These are phyloP conservation scores for Eimeria acervulina DNA, from an alignment of 169 alveolate genomes.

Conservation along the genomic window DNA sequence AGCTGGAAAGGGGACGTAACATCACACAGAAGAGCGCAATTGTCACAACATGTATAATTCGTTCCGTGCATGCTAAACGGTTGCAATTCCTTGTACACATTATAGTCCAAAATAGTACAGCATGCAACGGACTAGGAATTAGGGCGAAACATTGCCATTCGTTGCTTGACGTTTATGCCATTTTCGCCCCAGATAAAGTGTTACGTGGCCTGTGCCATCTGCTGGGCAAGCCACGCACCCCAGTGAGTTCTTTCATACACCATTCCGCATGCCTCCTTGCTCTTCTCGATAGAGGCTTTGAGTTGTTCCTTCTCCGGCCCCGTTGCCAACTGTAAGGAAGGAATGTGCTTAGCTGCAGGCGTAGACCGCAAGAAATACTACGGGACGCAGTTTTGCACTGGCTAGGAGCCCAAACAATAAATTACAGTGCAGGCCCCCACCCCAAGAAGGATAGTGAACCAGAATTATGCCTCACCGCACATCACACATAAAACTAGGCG, in stretches of 20 bases:
- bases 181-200: neutral
- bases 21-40: neutral
- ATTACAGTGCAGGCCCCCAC: neutral
- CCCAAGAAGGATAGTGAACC: neutral
- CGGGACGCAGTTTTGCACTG: neutral
- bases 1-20: neutral
- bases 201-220: neutral
- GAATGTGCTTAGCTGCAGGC: conserved; percentile 66
- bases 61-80: neutral
- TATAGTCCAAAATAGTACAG: no score
- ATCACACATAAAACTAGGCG: conserved; percentile 42
- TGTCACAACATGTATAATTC: neutral
- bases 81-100: neutral
- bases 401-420: neutral
- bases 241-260: conserved; percentile 4
- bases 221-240: conserved; percentile 1
- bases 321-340: conserved; percentile 55
- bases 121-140: neutral
- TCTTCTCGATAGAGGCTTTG: conserved; percentile 30
- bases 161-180: no score
- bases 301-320: conserved; percentile 42
- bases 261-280: conserved; percentile 49
- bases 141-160: neutral
- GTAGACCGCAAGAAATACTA: neutral
- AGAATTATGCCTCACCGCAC: conserved; percentile 47